A percentile compares a stretch with the other conserved stretches of the same genome.
These are phyloP conservation scores for Fomitopsis palustris DNA, from an alignment of 1,284 basidiomycete genomes.

Conservation along the genomic window DNA sequence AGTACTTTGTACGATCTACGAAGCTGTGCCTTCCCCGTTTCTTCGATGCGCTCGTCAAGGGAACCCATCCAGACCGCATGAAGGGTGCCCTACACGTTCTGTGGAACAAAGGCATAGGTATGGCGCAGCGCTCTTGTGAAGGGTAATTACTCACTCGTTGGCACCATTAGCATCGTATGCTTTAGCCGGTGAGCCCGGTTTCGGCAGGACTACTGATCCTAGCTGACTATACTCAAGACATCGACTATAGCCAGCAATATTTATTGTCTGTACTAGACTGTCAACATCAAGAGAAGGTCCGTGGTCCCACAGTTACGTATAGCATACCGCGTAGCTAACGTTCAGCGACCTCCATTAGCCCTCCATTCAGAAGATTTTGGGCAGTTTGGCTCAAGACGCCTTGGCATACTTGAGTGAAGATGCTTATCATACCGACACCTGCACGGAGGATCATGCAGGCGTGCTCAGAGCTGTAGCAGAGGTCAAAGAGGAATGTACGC, in stretches of 20 bases:
- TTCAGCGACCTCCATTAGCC: slow-evolving; percentile 45
- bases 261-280: slow-evolving; percentile 75
- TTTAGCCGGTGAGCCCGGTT: slow-evolving; percentile 46
- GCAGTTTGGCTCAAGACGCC: slow-evolving; percentile 69
- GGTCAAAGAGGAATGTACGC: slow-evolving; percentile 48
- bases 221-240: slow-evolving; percentile 42
- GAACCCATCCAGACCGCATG: slow-evolving; percentile 89
- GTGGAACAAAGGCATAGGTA: slow-evolving; percentile 73
- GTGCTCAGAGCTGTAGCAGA: slow-evolving; percentile 43
- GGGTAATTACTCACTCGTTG: slow-evolving; percentile 3
- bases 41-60: slow-evolving; percentile 71
- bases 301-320: slow-evolving; percentile 8
- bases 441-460: slow-evolving; percentile 42
- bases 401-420: slow-evolving; percentile 59
- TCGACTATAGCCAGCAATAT: slow-evolving; percentile 63
- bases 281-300: slow-evolving; percentile 90
- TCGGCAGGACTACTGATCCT: not conserved
- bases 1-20: slow-evolving; percentile 84
- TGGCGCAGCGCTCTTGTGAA: slow-evolving; percentile 12
- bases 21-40: slow-evolving; percentile 69
- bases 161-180: slow-evolving; percentile 51
- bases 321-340: slow-evolving; percentile 1
- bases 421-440: slow-evolving; percentile 56
- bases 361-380: slow-evolving; percentile 87
- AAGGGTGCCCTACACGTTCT: slow-evolving; percentile 93